A percentile compares a stretch with the other conserved stretches of the same genome.
These are phyloP conservation scores for Candida loeiensis DNA, from an alignment of 805 yeast genomes.

Conservation along the genomic window DNA sequence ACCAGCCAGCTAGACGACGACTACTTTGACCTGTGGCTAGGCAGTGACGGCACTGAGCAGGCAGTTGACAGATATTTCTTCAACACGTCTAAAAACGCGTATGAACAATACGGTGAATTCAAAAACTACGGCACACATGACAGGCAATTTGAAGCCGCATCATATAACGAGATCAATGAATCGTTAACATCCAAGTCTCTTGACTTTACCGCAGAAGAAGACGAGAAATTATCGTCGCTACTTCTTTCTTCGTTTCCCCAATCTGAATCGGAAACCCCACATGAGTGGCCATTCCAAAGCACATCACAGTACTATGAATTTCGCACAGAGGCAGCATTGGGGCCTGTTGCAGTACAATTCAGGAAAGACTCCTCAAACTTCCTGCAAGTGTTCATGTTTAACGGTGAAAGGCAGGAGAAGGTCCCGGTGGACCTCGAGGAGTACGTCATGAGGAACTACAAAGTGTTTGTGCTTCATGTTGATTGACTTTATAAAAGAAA, in stretches of 20 bases:
- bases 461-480: conserved; percentile 3
- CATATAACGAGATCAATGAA: too few relatives aligned
- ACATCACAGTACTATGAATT: conserved; percentile 1
- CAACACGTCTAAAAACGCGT: background rate
- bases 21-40: background rate
- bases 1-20: conserved; percentile 2
- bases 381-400: conserved; percentile 2
- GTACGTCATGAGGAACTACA: conserved; percentile 1
- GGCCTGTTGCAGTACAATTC: conserved; percentile 4
- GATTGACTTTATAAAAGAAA: background rate
- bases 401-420: background rate
- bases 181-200: too few relatives aligned
- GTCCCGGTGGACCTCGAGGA: conserved; percentile 3
- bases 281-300: conserved; percentile 5
- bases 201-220: too few relatives aligned
- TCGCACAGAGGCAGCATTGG: background rate
- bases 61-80: background rate
- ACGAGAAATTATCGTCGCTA: too few relatives aligned
- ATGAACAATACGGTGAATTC: background rate
- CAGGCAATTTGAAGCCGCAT: too few relatives aligned
- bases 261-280: too few relatives aligned
- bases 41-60: background rate
- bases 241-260: too few relatives aligned
- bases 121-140: background rate
- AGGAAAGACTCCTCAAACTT: background rate